phyloP scores from a whole-genome alignment of 2,329 filamentous ascomycete species.

The Colletotrichum shisoi region DNA sequence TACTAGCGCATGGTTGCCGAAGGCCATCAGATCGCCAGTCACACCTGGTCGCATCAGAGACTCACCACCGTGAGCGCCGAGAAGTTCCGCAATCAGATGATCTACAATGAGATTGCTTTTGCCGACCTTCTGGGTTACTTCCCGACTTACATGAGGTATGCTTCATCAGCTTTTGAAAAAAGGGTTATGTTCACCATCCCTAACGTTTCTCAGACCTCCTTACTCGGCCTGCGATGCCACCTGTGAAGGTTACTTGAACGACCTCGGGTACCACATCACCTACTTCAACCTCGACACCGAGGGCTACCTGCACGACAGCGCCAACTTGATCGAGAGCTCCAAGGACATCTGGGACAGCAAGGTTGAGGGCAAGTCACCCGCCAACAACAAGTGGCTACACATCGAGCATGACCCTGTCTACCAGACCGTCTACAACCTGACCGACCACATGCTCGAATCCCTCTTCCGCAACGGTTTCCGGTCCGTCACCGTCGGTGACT shows the following conservation, averaged over 20 bases:
- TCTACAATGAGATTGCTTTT: conserved; percentile 63
- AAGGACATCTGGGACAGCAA: conserved; percentile 51
- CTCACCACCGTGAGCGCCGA: conserved; percentile 35
- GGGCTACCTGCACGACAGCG: conserved; percentile 47
- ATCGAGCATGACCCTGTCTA: conserved; percentile 55
- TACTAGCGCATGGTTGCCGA: conserved; percentile 57
- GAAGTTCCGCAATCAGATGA: conserved; percentile 56
- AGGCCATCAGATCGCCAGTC: conserved; percentile 68
- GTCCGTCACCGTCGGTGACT: conserved; percentile 61
- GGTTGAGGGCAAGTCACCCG: conserved; percentile 45
- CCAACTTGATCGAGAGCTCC: conserved; percentile 47
- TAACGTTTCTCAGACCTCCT: conserved; percentile 46
- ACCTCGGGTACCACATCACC: conserved; percentile 50
- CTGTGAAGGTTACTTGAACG: conserved; percentile 36
- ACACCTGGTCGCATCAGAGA: conserved; percentile 60
- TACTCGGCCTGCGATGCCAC: conserved; percentile 54
- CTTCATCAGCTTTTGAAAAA: not conserved
- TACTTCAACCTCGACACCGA: conserved; percentile 51
- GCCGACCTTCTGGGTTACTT: conserved; percentile 63
- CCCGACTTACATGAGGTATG: conserved; percentile 60
- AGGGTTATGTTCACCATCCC: not conserved
- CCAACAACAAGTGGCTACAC: conserved; percentile 40
- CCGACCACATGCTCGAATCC: conserved; percentile 49
- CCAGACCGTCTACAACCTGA: conserved; percentile 52
- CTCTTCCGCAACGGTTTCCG: conserved; percentile 51